Evolutionary conservation across 2,329 filamentous ascomycete species (phyloP), one percentile per base, ranked within the genome.

Genomic region (Sclerotinia sclerotiorum): DNA sequence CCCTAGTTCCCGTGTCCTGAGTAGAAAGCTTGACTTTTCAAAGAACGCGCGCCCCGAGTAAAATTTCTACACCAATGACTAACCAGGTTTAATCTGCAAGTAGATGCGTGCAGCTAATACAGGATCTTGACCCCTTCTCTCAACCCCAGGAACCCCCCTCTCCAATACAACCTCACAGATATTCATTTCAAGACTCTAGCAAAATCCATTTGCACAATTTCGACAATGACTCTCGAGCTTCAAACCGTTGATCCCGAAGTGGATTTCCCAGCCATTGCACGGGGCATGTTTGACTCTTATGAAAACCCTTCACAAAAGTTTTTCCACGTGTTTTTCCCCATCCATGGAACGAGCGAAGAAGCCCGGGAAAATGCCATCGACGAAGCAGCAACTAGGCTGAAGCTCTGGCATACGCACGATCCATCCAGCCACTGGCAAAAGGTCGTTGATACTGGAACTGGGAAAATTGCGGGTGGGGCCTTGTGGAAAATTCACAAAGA

Each of bases 241-340:
- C 65, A 63, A 56, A 15, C 51, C 27, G 42, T 68, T 24, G 56
- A 68, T 35, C 5, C 13, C 2, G 57, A 68, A 35, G 32, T 27
- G 11, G 67, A 61, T 66, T 32, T 15, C 15, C 29, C 19, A 81
- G 79, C 80, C 79, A 57, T 68, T 52, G 44, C 61, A 35, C 61
- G 54, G 24, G 55, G 61, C 39, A 8, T 68, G 42, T 68, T 69
- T 44, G 62, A 69, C n/a, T 52, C 67, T 13, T 60, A 66, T 44
- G 61, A 65, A 65, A 27, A 51, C 32, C 67, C 67, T 19, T 3
- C 3, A 17, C 67, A 65, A 24, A 68, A 35, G 5, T 68, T 68
- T 29, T 58, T 65, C n/a, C 46, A 65, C 21, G 44, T 68, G 19
- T 68, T 27, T 8, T 65, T 68, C 21, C 54, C 67, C 21, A 68